These are phyloP conservation scores for Colletotrichum theobromicola DNA, from an alignment of 2,329 filamentous ascomycete species.

Conservation along the genomic window DNA sequence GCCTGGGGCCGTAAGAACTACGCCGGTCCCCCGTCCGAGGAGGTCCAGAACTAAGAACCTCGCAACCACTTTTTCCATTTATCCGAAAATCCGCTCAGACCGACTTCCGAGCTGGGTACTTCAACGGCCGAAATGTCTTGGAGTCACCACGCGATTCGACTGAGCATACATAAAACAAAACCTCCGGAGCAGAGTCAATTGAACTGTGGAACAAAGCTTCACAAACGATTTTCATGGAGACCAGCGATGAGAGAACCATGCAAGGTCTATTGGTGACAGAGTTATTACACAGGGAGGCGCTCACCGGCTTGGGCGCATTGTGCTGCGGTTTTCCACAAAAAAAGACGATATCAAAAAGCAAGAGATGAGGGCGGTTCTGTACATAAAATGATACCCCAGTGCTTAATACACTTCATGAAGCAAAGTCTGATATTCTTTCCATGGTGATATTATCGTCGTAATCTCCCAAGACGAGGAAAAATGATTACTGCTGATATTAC, in stretches of 20 bases:
- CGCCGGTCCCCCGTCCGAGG: constrained; percentile 61
- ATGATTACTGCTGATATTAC: background rate
- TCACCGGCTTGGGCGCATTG: background rate
- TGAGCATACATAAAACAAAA: background rate
- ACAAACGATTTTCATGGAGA: background rate
- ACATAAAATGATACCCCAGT: constrained; percentile 21
- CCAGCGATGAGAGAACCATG: constrained; percentile 3
- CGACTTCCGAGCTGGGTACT: background rate
- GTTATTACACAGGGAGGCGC: background rate
- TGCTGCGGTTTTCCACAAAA: background rate
- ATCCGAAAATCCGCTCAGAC: background rate
- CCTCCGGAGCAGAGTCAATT: background rate
- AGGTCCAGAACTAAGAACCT: constrained; percentile 28
- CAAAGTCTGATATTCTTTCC: background rate
- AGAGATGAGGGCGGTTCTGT: constrained; percentile 5
- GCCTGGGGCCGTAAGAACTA: constrained; percentile 75
- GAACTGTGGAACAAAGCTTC: background rate
- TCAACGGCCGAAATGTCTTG: background rate
- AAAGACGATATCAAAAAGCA: background rate
- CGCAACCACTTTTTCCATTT: background rate
- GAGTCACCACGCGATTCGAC: background rate
- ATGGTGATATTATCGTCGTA: fast-evolving
- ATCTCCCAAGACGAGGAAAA: background rate
- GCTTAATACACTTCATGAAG: constrained; percentile 4
- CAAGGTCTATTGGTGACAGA: background rate